A percentile compares a stretch with the other conserved stretches of the same genome.
Conservation (phyloP, 208 protist genomes). For the Blechomonas ayalai region DNA sequence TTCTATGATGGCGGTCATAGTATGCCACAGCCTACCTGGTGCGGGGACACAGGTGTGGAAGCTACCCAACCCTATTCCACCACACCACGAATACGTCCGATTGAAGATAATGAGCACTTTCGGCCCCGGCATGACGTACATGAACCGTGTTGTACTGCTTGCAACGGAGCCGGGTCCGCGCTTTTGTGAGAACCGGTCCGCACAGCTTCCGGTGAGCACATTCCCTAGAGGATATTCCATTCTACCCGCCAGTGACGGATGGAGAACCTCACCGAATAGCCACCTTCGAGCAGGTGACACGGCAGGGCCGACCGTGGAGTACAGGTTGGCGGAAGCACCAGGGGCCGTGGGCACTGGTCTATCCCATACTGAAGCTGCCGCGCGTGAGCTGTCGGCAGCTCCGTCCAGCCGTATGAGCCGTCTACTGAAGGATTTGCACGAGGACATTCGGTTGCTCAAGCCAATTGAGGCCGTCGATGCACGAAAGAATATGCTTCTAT, state of each 20-base stretch:
- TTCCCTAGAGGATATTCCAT: too few species aligned
- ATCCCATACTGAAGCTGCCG: background rate
- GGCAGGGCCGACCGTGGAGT: too few species aligned
- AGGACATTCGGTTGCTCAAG: conserved; percentile 73
- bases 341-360: background rate
- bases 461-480: conserved; percentile 63
- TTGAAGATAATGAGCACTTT: conserved; percentile 69
- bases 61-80: conserved; percentile 56
- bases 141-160: conserved; percentile 78
- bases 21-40: conserved; percentile 67
- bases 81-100: conserved; percentile 50
- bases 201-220: too few species aligned
- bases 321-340: too few species aligned
- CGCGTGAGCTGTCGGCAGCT: background rate
- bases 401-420: conserved; percentile 44
- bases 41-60: conserved; percentile 82
- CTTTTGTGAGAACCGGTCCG: conserved; percentile 16
- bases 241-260: too few species aligned
- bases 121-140: conserved; percentile 66
- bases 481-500: conserved; percentile 65
- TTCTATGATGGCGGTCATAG: conserved; percentile 31
- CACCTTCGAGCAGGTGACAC: too few species aligned
- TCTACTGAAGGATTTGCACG: conserved; percentile 71
- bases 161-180: conserved; percentile 56
- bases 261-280: too few species aligned